phyloP scores from a whole-genome alignment of 371 early-diverging fungal species.

The Rhizopus sp. region DNA sequence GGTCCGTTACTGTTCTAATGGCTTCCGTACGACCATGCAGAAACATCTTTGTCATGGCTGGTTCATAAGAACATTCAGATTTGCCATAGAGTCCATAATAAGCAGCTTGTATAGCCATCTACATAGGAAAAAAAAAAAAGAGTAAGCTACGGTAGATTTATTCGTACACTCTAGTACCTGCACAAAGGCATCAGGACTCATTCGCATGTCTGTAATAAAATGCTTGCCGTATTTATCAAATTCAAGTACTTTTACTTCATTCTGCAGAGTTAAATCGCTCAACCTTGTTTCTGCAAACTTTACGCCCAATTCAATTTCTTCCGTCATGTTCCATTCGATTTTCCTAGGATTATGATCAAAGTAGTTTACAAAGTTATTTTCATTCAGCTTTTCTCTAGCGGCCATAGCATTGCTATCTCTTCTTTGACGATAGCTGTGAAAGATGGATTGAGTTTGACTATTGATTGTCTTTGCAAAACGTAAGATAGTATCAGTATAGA shows the following conservation, averaged over 20 bases:
- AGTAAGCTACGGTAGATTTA: not conserved
- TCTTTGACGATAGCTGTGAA: conserved; percentile 36
- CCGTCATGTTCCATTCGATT: conserved; percentile 55
- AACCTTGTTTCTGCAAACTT: conserved; percentile 57
- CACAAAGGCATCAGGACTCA: conserved; percentile 78
- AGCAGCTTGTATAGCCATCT: conserved; percentile 94
- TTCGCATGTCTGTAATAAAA: conserved; percentile 65
- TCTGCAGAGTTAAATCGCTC: conserved; percentile 56
- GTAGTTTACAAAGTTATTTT: not conserved
- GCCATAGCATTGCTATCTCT: not conserved
- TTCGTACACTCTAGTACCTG: conserved; percentile 42
- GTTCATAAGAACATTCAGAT: conserved; percentile 82
- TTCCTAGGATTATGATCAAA: conserved; percentile 49
- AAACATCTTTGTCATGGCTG: conserved; percentile 82
- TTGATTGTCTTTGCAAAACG: conserved; percentile 61
- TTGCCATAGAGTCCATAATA: conserved; percentile 84
- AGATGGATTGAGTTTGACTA: conserved; percentile 52
- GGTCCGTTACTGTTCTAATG: conserved; percentile 74
- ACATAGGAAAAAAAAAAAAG: conserved; percentile 9
- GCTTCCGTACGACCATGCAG: conserved; percentile 91
- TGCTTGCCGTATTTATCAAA: conserved; percentile 71
- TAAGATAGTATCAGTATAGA: conserved; percentile 58
- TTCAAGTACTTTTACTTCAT: conserved; percentile 65
- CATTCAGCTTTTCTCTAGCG: not conserved
- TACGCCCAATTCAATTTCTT: conserved; percentile 42